Base-by-base conservation (phyloP, 345 rosid genomes). In the Populus ilicifolia region DNA sequence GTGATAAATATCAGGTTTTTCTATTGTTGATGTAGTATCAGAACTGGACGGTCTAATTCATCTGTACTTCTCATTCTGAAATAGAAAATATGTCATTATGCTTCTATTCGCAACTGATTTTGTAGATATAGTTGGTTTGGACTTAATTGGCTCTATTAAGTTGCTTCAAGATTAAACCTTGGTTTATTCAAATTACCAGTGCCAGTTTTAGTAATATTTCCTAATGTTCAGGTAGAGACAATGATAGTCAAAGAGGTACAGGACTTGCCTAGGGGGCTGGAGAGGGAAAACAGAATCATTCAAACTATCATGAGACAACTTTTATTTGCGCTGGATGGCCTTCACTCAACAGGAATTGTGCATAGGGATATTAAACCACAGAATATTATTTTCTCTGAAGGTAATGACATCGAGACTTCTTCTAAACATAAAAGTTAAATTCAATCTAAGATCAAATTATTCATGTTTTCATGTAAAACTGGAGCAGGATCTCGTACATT, bases 291-390 rank as follows among this genome's bases (percentile, higher is more conserved):
- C 82, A 86, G 74, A 80, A 89, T 93, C 86, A 90, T 96, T 80
- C 95, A 92, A 83, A 90, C 99, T 75, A 87, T 93, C 69, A 90
- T 92, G 92, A 86, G 96, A 73, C 98, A 93, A 75, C 75, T 93
- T 80, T 82, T 96, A 86, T 93, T 96, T 87, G 98, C 94, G 59
- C 76, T 96, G 86, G 99, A 96, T 80, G 96, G 97, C 69, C 99
- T 96, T 81, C 99, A 93, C 86, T 93, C 98, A 4, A 96, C 98
- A 0, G 99, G 97, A 80, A 96, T 93, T 81, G 96, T 96, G 43
- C 99, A 96, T 74, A 87, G 99, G 76, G 99, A 93, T 80, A 85
- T 96, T 36, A 93, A 96, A 88, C 98, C 97, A 59, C 99, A 92
- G 78, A 96, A 96, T 77, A 70, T 96, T 75, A 96, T 93, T 72